Conservation (phyloP, 352 stramenopile species). For the Plasmopara halstedii region DNA sequence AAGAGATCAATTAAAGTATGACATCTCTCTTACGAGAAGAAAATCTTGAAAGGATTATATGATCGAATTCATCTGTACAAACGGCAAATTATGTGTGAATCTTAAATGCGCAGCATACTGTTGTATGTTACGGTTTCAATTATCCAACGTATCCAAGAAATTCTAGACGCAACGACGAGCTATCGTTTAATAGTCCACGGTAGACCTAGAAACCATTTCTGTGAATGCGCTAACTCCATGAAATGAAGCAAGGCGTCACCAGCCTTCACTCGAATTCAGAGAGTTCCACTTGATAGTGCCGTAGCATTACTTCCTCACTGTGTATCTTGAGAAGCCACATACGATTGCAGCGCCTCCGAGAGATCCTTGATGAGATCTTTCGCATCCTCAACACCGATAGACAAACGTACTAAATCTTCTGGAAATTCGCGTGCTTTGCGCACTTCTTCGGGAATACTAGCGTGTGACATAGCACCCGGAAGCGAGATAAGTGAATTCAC, state of each 20-base stretch:
- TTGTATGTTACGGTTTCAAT: constrained; percentile 21
- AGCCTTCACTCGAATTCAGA: constrained; percentile 29
- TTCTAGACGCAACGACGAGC: constrained; percentile 14
- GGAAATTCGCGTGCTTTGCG: constrained; percentile 87
- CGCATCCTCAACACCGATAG: constrained; percentile 91
- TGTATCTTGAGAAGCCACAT: constrained; percentile 29
- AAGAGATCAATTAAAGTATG: too few relatives aligned
- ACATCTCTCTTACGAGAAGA: too few relatives aligned
- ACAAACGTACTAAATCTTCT: constrained; percentile 91
- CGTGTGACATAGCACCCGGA: constrained; percentile 93
- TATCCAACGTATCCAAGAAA: constrained; percentile 19
- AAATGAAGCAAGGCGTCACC: constrained; percentile 18
- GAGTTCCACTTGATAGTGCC: constrained; percentile 9
- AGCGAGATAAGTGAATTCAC: constrained; percentile 91
- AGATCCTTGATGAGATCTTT: constrained; percentile 94
- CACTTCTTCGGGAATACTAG: constrained; percentile 89
- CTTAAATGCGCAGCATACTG: constrained; percentile 28
- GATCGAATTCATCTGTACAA: too few relatives aligned
- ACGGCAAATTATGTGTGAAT: too few relatives aligned
- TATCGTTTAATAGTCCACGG: constrained; percentile 15
- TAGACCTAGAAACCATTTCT: not conserved
- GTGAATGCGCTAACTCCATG: constrained; percentile 22
- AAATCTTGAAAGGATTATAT: too few relatives aligned
- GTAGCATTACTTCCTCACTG: constrained; percentile 4
- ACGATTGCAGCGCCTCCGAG: constrained; percentile 81